Percentiles rank a stretch among this genome's conserved stretches.
Evolutionary conservation across 2,329 filamentous ascomycete genomes (phyloP).

Genomic region (Aspergillus brasiliensis): DNA sequence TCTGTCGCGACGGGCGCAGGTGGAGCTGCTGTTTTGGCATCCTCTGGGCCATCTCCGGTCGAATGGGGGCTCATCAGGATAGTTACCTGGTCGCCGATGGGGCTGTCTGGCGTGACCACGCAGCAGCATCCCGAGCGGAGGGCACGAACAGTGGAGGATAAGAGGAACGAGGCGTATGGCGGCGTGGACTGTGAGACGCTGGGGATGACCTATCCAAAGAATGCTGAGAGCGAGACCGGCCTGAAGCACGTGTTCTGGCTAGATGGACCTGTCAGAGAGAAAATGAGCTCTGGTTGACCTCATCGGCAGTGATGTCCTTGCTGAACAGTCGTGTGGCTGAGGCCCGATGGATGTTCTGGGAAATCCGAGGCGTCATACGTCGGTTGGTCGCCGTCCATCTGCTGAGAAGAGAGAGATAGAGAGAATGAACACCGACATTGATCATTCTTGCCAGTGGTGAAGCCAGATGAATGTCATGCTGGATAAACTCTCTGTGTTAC

Average conservation of each 20-base stretch:
- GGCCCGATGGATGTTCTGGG: neutral
- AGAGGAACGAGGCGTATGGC: conserved; percentile 16
- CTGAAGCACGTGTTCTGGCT: neutral
- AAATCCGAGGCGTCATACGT: neutral
- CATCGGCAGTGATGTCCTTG: neutral
- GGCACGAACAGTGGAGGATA: conserved; percentile 28
- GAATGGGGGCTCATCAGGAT: conserved; percentile 31
- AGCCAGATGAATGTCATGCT: neutral
- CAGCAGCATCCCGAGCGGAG: conserved; percentile 33
- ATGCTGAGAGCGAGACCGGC: neutral
- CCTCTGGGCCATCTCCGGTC: neutral
- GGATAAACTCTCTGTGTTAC: neutral
- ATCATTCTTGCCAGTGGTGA: neutral
- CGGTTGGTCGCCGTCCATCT: neutral
- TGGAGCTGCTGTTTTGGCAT: neutral
- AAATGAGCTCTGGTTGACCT: neutral
- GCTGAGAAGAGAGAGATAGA: too few relatives aligned
- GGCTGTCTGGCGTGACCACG: conserved; percentile 23
- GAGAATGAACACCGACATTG: neutral
- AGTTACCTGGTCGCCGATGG: conserved; percentile 28
- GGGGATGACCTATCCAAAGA: neutral
- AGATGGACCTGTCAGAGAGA: neutral
- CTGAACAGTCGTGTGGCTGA: neutral
- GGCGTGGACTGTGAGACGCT: neutral
- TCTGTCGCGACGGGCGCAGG: neutral